Base-by-base conservation (phyloP, 73 alveolate genomes). In the Paraurostyla sp. region DNA sequence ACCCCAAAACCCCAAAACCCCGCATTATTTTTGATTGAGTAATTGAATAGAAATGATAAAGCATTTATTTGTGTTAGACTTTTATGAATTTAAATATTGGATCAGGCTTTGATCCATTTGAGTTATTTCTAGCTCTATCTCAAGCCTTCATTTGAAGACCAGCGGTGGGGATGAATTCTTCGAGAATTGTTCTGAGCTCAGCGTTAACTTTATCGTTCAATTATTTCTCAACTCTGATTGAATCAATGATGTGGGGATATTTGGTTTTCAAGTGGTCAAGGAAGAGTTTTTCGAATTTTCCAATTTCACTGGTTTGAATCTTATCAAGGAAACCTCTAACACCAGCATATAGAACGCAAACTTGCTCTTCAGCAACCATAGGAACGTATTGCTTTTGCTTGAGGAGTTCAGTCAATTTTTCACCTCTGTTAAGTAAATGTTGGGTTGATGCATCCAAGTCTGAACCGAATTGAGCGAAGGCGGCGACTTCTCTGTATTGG, bases 391-490 rank as follows among this genome's bases (percentile, higher is more conserved):
- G 97, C 88, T 97, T 97, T 89, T 97, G 98, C 92, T 95, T 97
- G 73, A 97, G 91, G 71, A 97, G 90, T 91, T 97, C 99, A 51
- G 98, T 94, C 76, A 97, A 81, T 40, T 76, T 68, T 52, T 68
- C 98, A 46, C 99, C 99, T 92, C 99, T 95, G 93, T 94, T 96
- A 87, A 98, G 94, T 73, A 92, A 93, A 33, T 96, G 95, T 92
- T 97, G 99, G 84, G 99, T 98, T 42, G 99, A 91, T 13, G 99
- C 99, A 68, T 98, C 99, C 86, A 98, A 63, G 71, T 97, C 99
- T 23, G 96, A 85, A 40, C 99, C 99, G 97, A 98, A 98, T 91
- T 97, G 98, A 50, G 99, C 98, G 94, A 98, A 98, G 93, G 99
- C 99, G 57, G 99, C 99, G 80, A 98, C 99, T 91, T 97, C 99